Conservation (phyloP, 1,139 yeast species). For the Kazachstania sp. region DNA sequence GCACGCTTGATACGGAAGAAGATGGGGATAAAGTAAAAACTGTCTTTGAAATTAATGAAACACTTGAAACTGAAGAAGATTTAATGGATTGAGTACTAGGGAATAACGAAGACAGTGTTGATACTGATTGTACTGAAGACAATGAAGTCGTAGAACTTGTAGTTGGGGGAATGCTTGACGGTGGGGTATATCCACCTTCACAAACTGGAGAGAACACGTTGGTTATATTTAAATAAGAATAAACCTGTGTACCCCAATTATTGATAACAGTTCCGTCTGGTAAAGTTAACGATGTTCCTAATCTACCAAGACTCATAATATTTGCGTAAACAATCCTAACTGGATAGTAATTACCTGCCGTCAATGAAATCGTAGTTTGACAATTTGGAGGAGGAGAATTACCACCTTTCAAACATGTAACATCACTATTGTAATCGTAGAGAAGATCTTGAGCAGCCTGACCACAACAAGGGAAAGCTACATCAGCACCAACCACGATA, state of each 20-base stretch:
- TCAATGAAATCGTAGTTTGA: not conserved
- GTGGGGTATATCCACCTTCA: not conserved
- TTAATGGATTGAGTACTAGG: no score
- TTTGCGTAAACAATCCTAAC: not conserved
- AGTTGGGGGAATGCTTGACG: not conserved
- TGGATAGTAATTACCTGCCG: not conserved
- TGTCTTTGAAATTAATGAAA: no score
- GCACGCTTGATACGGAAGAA: no score
- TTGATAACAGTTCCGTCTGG: not conserved
- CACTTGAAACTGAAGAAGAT: no score
- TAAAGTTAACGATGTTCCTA: not conserved
- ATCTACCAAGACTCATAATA: not conserved
- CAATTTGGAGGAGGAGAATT: not conserved
- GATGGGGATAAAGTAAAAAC: no score
- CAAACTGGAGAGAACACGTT: not conserved
- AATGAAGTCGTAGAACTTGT: not conserved
- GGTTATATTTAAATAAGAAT: not conserved
- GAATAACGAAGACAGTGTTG: no score
- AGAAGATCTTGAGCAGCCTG: not conserved
- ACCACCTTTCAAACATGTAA: not conserved
- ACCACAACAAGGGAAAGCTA: not conserved
- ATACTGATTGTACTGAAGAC: no score
- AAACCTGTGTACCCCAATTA: not conserved
- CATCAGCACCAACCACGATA: not conserved
- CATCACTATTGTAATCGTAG: not conserved